Evolutionary conservation across 106 monocot genomes (phyloP).

Genomic region (Triglochin maritima): DNA sequence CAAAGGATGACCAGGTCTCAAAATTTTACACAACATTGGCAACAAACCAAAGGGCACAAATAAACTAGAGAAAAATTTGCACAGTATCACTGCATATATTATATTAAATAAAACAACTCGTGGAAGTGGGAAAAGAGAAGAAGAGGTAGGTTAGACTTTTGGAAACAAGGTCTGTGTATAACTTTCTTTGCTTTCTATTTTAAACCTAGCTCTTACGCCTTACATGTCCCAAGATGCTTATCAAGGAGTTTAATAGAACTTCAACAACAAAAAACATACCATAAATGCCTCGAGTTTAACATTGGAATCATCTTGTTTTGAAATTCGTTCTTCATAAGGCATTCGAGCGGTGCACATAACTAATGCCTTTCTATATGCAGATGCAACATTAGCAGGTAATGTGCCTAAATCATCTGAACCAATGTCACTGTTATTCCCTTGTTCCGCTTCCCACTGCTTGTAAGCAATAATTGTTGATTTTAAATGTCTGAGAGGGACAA

Average conservation of each 20-base stretch:
- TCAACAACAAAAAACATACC: slow-evolving; percentile 25
- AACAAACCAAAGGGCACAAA: no score
- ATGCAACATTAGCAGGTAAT: slow-evolving; percentile 53
- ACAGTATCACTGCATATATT: no score
- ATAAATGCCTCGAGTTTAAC: slow-evolving; percentile 53
- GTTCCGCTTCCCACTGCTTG: slow-evolving; percentile 79
- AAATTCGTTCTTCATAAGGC: slow-evolving; percentile 55
- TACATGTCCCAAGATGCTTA: background rate
- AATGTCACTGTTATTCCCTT: slow-evolving; percentile 44
- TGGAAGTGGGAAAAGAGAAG: no score
- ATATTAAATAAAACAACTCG: no score
- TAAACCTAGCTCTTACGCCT: no score
- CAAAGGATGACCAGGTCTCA: background rate
- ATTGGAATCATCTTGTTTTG: slow-evolving; percentile 31
- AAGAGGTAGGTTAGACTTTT: no score
- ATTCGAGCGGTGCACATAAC: slow-evolving; percentile 63
- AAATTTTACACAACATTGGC: background rate
- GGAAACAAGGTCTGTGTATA: no score
- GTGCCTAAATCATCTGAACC: slow-evolving; percentile 38
- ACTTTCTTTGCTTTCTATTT: no score
- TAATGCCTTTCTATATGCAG: slow-evolving; percentile 61
- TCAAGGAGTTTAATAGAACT: slow-evolving; percentile 4
- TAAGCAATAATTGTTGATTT: slow-evolving; percentile 47
- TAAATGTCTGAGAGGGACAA: slow-evolving; percentile 67
- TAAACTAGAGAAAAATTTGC: no score